Conservation (phyloP, 768 basidiomycete genomes). For the Coprinopsis strossmayeri region DNA sequence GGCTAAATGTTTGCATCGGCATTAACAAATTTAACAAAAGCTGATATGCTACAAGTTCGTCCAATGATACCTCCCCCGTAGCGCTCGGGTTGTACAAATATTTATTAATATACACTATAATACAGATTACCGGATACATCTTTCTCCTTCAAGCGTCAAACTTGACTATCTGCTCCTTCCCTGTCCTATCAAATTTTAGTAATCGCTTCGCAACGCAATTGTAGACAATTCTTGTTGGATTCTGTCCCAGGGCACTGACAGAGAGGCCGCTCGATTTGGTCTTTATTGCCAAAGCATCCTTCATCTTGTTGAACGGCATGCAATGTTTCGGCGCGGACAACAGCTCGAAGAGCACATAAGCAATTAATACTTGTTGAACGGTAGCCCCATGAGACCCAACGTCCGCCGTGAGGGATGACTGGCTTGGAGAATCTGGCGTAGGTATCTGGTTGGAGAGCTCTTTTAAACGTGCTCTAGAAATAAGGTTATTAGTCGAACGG, state of each 20-base stretch:
- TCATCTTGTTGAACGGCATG: slow-evolving; percentile 56
- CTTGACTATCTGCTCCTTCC: slow-evolving; percentile 67
- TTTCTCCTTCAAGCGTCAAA: slow-evolving; percentile 47
- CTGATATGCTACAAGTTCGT: no score
- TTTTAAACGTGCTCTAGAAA: slow-evolving; percentile 7
- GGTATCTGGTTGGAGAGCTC: slow-evolving; percentile 30
- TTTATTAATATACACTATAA: slow-evolving; percentile 2
- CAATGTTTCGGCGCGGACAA: slow-evolving; percentile 48
- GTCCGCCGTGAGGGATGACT: slow-evolving; percentile 44
- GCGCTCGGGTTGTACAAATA: neutral
- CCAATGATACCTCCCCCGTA: no score
- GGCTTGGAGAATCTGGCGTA: slow-evolving; percentile 48
- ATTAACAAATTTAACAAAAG: slow-evolving; percentile 15
- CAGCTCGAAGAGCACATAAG: slow-evolving; percentile 56
- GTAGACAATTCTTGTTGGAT: slow-evolving; percentile 60
- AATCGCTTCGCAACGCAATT: slow-evolving; percentile 78
- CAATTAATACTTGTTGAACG: slow-evolving; percentile 65
- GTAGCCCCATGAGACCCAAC: slow-evolving; percentile 33
- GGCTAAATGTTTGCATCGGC: slow-evolving; percentile 86
- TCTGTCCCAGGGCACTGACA: slow-evolving; percentile 29
- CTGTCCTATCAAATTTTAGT: slow-evolving; percentile 69
- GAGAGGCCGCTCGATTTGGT: slow-evolving; percentile 27
- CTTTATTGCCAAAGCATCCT: slow-evolving; percentile 45
- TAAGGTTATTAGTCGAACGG: neutral
- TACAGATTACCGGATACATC: neutral